Percentiles rank a stretch among this genome's conserved stretches.
These are phyloP conservation scores for Neonectria faginata DNA, from an alignment of 2,329 filamentous ascomycete genomes.

Conservation along the genomic window DNA sequence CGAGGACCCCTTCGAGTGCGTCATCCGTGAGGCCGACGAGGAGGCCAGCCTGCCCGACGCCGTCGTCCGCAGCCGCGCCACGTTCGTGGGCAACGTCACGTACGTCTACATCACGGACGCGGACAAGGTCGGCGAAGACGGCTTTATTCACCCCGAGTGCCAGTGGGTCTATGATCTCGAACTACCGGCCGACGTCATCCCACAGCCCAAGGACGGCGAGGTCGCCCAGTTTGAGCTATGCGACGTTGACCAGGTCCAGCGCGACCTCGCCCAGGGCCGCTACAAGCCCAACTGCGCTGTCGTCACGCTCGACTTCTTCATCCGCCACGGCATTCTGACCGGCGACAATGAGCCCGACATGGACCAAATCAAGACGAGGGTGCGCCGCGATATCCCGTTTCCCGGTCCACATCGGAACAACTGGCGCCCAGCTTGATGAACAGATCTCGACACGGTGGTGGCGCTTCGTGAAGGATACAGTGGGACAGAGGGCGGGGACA, in stretches of 20 bases:
- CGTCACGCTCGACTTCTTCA: slow-evolving; percentile 88
- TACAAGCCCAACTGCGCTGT: slow-evolving; percentile 96
- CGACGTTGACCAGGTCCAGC: slow-evolving; percentile 80
- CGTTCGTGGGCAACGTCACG: slow-evolving; percentile 76
- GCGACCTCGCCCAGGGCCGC: slow-evolving; percentile 74
- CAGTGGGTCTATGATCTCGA: slow-evolving; percentile 94
- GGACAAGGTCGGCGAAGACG: slow-evolving; percentile 81
- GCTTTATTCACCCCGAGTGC: slow-evolving; percentile 87
- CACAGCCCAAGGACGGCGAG: slow-evolving; percentile 86
- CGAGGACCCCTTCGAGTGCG: slow-evolving; percentile 82
- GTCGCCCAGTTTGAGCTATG: slow-evolving; percentile 86
- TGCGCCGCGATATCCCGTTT: slow-evolving; percentile 86
- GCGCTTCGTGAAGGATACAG: not conserved
- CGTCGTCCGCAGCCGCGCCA: slow-evolving; percentile 71
- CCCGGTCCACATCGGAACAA: slow-evolving; percentile 70
- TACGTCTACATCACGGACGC: slow-evolving; percentile 86
- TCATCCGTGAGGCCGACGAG: slow-evolving; percentile 88
- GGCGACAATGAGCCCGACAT: slow-evolving; percentile 82
- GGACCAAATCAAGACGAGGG: slow-evolving; percentile 77
- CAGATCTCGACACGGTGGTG: not conserved
- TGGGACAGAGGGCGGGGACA: not conserved
- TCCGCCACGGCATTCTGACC: slow-evolving; percentile 85
- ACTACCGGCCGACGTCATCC: slow-evolving; percentile 74
- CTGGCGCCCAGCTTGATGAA: slow-evolving; percentile 42
- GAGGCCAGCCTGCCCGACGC: slow-evolving; percentile 84